Percentiles rank a stretch among this genome's conserved stretches.
Evolutionary conservation across 441 rosid species (phyloP).

Genomic region (Gossypium lobatum): DNA sequence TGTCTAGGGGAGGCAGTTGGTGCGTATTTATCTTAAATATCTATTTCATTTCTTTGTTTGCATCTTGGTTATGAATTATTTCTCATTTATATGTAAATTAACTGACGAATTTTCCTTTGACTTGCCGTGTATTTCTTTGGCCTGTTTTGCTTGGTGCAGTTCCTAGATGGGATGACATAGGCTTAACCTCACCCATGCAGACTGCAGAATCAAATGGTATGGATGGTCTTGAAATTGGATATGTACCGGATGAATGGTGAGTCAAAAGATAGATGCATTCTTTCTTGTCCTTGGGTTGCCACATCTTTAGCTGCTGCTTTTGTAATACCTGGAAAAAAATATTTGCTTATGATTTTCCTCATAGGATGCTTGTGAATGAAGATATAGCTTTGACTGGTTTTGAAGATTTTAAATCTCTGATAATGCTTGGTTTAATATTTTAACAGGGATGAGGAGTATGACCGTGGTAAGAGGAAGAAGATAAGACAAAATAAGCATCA

Average conservation of each 20-base stretch:
- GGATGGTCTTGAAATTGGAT: slow-evolving; percentile 42
- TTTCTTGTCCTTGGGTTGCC: background rate
- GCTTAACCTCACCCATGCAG: slow-evolving; percentile 24
- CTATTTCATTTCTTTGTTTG: background rate
- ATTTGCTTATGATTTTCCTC: background rate
- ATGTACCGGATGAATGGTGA: slow-evolving; percentile 87
- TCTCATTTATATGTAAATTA: background rate
- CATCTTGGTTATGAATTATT: background rate
- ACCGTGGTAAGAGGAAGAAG: slow-evolving; percentile 84
- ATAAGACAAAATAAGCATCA: slow-evolving; percentile 34
- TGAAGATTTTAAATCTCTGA: background rate
- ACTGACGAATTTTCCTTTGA: background rate
- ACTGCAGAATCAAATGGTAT: slow-evolving; percentile 24
- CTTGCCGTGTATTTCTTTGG: slow-evolving; percentile 4
- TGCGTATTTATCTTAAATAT: slow-evolving; percentile 28
- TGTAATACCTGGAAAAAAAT: background rate
- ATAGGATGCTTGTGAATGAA: background rate
- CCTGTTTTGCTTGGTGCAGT: slow-evolving; percentile 44
- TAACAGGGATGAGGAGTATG: slow-evolving; percentile 89
- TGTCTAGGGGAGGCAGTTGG: slow-evolving; percentile 58
- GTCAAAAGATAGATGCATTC: slow-evolving; percentile 17
- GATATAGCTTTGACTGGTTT: background rate
- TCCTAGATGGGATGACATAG: slow-evolving; percentile 67
- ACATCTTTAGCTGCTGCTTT: background rate
- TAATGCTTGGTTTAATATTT: slow-evolving; percentile 10